Base-by-base conservation (phyloP, 1,284 basidiomycete species). In the Ustilago bromivora region DNA sequence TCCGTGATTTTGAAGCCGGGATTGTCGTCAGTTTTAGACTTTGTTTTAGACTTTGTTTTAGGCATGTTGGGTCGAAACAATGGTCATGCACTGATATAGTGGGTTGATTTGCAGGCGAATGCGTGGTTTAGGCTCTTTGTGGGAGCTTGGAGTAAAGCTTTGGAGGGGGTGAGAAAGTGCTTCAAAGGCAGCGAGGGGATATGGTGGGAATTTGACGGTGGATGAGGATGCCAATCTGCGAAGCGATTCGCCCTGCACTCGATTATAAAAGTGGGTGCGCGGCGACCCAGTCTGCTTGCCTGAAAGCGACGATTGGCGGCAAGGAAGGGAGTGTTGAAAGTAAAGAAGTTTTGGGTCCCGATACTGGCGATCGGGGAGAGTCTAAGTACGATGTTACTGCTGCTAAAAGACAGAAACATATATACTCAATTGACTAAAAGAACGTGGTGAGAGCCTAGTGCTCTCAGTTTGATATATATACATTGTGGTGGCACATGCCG, bases 1-100 rank as follows among this genome's bases (percentile, higher is more conserved):
- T 41, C 71, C 12, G 60, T 35, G 4, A 64, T 41, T 7, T 49
- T 46, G 19, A 61, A 68, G 54, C 19, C 66, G 3, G 57, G 61
- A 31, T 64, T 49, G 35, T 64, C 47, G 8, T 64, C 35, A 3
- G 60, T 28, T 7, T 38, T 32, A 12, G 54, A 4, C 62, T 65
- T 71, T 12, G 15, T n/a, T 28, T 6, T 13, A n/a, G 23, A 13
- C 23, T 23, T 49, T 15, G 8, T 46, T 17, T 4, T n/a, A 11
- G 17, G 34, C 32, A 36, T 54, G 23, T 12, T 34, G 32, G 1
- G 11, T 54, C 11, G 52, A 8, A n/a, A 7, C 36, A 6, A n/a
- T 10, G 34, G 19, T 46, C n/a, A 46, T 46, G 43, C 43, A 46
- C 11, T 19, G 11, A 15, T 43, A 17, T 17, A 15, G 6, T 43